phyloP scores from a whole-genome alignment of 805 yeast species.

The Lachancea sp. region DNA sequence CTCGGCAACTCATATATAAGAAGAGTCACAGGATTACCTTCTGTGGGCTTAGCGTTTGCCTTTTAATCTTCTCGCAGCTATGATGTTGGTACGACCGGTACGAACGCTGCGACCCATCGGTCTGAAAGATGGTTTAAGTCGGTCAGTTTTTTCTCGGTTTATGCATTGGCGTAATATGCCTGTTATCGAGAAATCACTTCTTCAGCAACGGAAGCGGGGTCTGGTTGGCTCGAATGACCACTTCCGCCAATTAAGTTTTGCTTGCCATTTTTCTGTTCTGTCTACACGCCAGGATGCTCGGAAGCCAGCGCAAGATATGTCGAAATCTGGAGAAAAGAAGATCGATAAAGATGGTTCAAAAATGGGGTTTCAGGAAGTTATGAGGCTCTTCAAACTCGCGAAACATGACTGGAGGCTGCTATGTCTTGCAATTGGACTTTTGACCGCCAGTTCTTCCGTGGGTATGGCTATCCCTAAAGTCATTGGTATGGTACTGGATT shows the following conservation, averaged over 20 bases:
- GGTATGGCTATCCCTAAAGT: constrained; percentile 50
- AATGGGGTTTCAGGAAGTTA: constrained; percentile 33
- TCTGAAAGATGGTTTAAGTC: neutral
- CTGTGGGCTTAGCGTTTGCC: too few relatives aligned
- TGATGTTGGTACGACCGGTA: constrained; percentile 1
- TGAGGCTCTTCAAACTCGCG: constrained; percentile 39
- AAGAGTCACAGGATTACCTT: too few relatives aligned
- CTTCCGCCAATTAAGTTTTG: neutral
- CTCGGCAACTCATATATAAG: too few relatives aligned
- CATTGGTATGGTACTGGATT: constrained; percentile 50
- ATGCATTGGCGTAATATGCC: neutral
- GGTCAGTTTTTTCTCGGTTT: neutral
- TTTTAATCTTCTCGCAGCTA: neutral
- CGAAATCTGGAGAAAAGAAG: neutral
- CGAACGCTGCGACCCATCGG: neutral
- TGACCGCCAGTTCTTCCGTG: constrained; percentile 43
- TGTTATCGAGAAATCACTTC: neutral
- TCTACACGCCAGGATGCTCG: neutral
- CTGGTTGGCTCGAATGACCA: neutral
- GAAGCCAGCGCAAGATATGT: neutral
- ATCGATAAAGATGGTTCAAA: neutral
- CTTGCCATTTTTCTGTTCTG: neutral
- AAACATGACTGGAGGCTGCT: constrained; percentile 42
- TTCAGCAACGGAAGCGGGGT: neutral
- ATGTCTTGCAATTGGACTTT: constrained; percentile 37